Conservation (phyloP, 306 rosid species). For the Carpinus viminea region DNA sequence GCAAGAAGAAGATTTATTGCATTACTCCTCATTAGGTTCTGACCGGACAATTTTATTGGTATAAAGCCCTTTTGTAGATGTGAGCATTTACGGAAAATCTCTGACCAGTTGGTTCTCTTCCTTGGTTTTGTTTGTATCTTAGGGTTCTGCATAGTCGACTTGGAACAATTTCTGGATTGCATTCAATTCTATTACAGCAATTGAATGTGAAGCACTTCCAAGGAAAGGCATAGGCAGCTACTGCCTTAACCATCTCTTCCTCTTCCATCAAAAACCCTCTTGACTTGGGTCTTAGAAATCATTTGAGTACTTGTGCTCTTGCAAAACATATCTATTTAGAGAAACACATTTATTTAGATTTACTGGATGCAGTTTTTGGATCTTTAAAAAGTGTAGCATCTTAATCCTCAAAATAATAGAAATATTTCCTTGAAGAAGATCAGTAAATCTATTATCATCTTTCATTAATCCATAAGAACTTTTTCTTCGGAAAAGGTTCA, state of each 20-base stretch:
- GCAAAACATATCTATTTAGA: neutral
- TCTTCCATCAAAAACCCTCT: neutral
- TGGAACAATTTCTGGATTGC: neutral
- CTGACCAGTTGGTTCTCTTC: neutral
- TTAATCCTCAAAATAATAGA: neutral
- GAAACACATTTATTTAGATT: neutral
- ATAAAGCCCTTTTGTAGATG: neutral
- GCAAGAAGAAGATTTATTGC: too few species aligned
- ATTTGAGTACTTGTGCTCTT: neutral
- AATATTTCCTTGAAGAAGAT: slow-evolving; percentile 7
- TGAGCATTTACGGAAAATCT: neutral
- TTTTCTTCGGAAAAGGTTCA: neutral
- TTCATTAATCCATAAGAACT: neutral
- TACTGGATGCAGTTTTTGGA: neutral
- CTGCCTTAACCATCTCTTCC: neutral
- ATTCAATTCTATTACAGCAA: neutral
- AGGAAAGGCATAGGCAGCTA: neutral
- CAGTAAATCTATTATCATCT: neutral
- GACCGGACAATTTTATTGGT: too few species aligned
- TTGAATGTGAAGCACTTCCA: neutral
- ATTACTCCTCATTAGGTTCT: too few species aligned
- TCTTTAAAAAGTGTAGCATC: neutral
- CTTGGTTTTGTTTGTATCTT: neutral
- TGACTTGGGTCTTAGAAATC: neutral
- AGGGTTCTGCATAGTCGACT: neutral